phyloP scores from a whole-genome alignment of 225 moss, liverwort and hornwort genomes.

The Physcomitrium patens region DNA sequence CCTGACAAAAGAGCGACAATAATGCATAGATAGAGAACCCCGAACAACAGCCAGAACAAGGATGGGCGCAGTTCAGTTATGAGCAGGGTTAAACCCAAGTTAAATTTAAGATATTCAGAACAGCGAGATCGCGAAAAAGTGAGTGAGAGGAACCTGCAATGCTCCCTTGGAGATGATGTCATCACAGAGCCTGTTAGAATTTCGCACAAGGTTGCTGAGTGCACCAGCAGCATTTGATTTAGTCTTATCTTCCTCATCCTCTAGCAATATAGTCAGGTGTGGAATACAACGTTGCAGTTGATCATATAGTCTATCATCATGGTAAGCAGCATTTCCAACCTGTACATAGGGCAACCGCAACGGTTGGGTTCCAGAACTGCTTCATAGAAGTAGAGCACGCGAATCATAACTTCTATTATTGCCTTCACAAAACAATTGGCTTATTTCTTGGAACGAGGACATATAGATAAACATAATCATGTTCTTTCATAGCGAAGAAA shows the following conservation, averaged over 20 bases:
- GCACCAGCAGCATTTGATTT: slow-evolving; percentile 99
- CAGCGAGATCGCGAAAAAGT: background rate
- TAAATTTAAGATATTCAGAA: slow-evolving; percentile 8
- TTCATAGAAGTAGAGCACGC: background rate
- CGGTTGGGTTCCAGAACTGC: slow-evolving; percentile 8
- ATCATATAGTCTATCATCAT: slow-evolving; percentile 94
- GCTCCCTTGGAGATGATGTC: slow-evolving; percentile 94
- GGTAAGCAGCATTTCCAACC: slow-evolving; percentile 99
- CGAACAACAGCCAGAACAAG: background rate
- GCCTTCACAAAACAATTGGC: background rate
- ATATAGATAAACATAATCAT: background rate
- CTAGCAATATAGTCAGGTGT: slow-evolving; percentile 84
- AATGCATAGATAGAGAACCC: slow-evolving; percentile 2
- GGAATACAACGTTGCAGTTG: slow-evolving; percentile 86
- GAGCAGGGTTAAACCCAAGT: background rate
- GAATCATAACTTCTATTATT: background rate
- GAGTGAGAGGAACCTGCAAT: slow-evolving; percentile 70
- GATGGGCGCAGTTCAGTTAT: background rate
- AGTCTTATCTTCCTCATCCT: slow-evolving; percentile 99
- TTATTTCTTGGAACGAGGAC: background rate
- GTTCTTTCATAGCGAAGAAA: too few species aligned
- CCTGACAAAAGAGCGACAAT: background rate
- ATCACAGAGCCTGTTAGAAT: slow-evolving; percentile 97
- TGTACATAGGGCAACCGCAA: slow-evolving; percentile 34
- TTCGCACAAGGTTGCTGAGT: slow-evolving; percentile 95